Evolutionary conservation across 2,329 filamentous ascomycete species (phyloP).

Genomic region (Lecanicillium sp.): DNA sequence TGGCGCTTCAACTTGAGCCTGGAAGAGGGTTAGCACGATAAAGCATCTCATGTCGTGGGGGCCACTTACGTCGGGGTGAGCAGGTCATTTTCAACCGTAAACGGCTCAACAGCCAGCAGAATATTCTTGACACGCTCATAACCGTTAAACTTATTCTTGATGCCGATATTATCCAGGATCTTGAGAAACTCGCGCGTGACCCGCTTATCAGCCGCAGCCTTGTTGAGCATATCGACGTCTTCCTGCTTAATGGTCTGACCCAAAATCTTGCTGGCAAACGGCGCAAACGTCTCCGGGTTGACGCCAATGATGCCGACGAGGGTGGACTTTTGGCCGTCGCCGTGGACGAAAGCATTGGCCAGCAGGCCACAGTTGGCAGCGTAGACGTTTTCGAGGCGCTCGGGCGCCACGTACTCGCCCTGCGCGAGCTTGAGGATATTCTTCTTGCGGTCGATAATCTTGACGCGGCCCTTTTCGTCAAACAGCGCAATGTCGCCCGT

Average conservation of each 20-base stretch:
- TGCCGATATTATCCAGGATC: conserved; percentile 70
- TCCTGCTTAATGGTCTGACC: conserved; percentile 55
- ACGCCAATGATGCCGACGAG: conserved; percentile 85
- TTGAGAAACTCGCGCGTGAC: conserved; percentile 69
- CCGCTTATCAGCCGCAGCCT: conserved; percentile 59
- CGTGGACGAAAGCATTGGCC: conserved; percentile 80
- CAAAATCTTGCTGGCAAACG: conserved; percentile 71
- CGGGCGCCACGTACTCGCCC: conserved; percentile 95
- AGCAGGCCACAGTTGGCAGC: conserved; percentile 73
- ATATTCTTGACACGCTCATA: conserved; percentile 77
- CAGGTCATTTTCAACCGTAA: conserved; percentile 87
- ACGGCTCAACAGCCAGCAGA: conserved; percentile 76
- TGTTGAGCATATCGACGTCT: conserved; percentile 60
- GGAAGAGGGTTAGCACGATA: conserved; percentile 9
- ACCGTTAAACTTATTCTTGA: conserved; percentile 81
- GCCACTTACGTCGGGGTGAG: conserved; percentile 74
- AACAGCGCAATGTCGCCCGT: conserved; percentile 87
- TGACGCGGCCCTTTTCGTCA: conserved; percentile 78
- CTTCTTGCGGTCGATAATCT: conserved; percentile 94
- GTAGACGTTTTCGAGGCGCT: conserved; percentile 94
- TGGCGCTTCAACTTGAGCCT: conserved; percentile 56
- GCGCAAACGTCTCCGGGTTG: conserved; percentile 74
- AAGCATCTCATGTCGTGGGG: background rate
- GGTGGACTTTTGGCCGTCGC: conserved; percentile 72
- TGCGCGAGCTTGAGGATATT: conserved; percentile 98